Percentiles rank a stretch among this genome's conserved stretches.
Conservation (phyloP, 441 rosid genomes). For the Croton setiger region DNA sequence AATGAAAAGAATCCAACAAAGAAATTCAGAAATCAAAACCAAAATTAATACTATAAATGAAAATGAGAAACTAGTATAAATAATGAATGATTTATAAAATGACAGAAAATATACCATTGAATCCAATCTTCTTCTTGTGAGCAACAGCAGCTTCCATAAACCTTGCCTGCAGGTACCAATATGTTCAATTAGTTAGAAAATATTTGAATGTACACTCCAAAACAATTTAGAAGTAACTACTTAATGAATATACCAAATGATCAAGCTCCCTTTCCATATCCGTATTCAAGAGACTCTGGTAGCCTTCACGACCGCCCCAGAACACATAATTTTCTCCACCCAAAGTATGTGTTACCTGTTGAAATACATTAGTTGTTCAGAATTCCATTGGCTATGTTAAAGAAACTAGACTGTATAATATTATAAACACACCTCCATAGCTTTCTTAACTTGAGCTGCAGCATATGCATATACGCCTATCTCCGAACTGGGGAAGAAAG, state of each 20-base stretch:
- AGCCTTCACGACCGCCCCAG: slow-evolving; percentile 99
- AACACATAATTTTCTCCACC: slow-evolving; percentile 98
- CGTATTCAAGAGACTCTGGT: slow-evolving; percentile 88
- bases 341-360: slow-evolving; percentile 78
- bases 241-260: slow-evolving; percentile 61
- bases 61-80: too few relatives aligned
- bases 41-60: too few relatives aligned
- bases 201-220: neutral
- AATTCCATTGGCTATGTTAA: too few relatives aligned
- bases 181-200: neutral
- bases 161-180: slow-evolving; percentile 47
- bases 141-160: slow-evolving; percentile 86
- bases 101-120: too few relatives aligned
- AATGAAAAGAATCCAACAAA: neutral
- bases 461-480: slow-evolving; percentile 84
- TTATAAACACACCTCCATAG: slow-evolving; percentile 63
- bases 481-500: slow-evolving; percentile 56
- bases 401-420: neutral
- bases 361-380: slow-evolving; percentile 3
- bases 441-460: slow-evolving; percentile 98
- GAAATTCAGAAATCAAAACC: neutral
- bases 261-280: slow-evolving; percentile 95
- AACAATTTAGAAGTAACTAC: neutral
- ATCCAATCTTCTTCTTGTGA: slow-evolving; percentile 97
- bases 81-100: too few relatives aligned